A percentile compares a stretch with the other conserved stretches of the same genome.
Conservation (phyloP, 768 basidiomycete genomes). For the Porphyrellus cyaneotinctus region DNA sequence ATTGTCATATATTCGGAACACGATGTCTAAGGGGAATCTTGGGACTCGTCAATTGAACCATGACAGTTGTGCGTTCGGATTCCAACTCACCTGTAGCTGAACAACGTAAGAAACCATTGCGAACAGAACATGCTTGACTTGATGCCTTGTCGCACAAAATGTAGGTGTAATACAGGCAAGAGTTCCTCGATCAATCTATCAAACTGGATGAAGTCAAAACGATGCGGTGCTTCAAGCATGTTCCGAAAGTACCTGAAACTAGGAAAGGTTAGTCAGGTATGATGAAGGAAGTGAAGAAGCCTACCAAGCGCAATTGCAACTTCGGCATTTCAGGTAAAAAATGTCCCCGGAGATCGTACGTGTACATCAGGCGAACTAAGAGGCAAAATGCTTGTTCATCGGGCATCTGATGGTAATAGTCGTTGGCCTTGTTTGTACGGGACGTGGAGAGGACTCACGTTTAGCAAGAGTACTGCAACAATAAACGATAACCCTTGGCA, state of each 20-base stretch:
- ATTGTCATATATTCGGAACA: constrained; percentile 95
- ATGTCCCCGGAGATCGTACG: constrained; percentile 93
- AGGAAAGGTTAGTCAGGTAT: constrained; percentile 1
- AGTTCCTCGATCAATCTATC: constrained; percentile 92
- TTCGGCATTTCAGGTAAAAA: constrained; percentile 99
- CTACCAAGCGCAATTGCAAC: constrained; percentile 83
- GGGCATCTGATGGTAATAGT: constrained; percentile 72
- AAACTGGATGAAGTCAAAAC: constrained; percentile 52
- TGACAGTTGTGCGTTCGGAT: not conserved
- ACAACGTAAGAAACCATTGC: constrained; percentile 98
- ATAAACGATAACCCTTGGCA: constrained; percentile 97
- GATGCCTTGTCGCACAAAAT: constrained; percentile 89
- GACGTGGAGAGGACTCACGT: constrained; percentile 48
- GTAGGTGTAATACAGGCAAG: constrained; percentile 87
- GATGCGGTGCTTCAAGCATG: not conserved
- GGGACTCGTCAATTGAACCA: not conserved
- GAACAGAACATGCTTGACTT: constrained; percentile 99
- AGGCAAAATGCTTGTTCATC: constrained; percentile 98
- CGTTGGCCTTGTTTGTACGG: not conserved
- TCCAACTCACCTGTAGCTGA: constrained; percentile 77
- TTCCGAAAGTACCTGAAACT: constrained; percentile 56
- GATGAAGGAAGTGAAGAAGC: constrained; percentile 18
- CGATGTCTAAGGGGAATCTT: constrained; percentile 91
- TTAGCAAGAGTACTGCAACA: constrained; percentile 87
- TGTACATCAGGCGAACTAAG: constrained; percentile 90